A percentile compares a stretch with the other conserved stretches of the same genome.
Evolutionary conservation across 164 flowering plant species (phyloP).

Genomic region (Stephania japonica): DNA sequence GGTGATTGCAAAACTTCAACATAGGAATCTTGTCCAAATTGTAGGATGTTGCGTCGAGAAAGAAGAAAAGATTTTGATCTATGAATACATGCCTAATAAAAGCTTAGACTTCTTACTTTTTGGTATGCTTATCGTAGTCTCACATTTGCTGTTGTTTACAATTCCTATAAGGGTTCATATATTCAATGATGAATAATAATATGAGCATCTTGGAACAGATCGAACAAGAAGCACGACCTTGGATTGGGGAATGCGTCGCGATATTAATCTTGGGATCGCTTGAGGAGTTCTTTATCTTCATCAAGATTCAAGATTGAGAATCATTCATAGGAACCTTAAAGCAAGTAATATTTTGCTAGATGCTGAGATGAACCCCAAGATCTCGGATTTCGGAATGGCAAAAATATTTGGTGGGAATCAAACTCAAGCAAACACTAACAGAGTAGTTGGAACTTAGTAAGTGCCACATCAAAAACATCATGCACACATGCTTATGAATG

Average conservation of each 20-base stretch:
- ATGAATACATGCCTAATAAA: conserved; percentile 21
- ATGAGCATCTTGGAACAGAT: conserved; percentile 16
- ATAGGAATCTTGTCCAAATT: conserved; percentile 21
- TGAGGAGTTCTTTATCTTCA: conserved; percentile 72
- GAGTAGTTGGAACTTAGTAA: conserved; percentile 77
- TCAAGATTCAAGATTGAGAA: conserved; percentile 58
- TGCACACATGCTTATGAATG: no score
- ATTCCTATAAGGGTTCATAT: background rate
- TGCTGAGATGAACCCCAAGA: conserved; percentile 54
- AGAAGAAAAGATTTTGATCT: conserved; percentile 22
- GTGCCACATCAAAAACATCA: conserved; percentile 10
- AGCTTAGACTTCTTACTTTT: conserved; percentile 25
- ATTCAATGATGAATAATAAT: background rate
- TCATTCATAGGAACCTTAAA: conserved; percentile 71
- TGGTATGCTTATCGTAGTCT: conserved; percentile 9
- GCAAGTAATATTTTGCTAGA: conserved; percentile 66
- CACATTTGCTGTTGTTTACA: background rate
- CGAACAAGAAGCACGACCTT: conserved; percentile 25
- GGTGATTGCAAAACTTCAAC: conserved; percentile 23
- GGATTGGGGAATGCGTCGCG: conserved; percentile 47
- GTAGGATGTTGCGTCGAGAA: conserved; percentile 17
- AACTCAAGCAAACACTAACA: conserved; percentile 43
- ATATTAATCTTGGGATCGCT: conserved; percentile 61
- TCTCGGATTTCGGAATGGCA: conserved; percentile 77
- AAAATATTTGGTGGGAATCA: conserved; percentile 52